These are phyloP conservation scores for Entamoeba dispar DNA, from an alignment of 208 protist species.

Conservation along the genomic window DNA sequence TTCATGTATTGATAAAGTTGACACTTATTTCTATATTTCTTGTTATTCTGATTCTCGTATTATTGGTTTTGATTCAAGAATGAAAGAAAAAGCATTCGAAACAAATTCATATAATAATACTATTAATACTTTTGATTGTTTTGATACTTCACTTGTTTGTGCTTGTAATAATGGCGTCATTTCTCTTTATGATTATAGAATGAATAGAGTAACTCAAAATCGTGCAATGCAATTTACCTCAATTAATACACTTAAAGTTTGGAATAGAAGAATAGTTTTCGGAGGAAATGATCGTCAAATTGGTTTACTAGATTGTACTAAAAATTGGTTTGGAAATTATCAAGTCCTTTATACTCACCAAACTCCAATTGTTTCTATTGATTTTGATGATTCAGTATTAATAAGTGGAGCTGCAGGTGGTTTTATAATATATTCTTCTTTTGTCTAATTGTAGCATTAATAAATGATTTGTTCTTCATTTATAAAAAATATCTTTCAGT, in stretches of 20 bases:
- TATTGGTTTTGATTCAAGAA: not conserved
- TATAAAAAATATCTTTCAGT: too few species aligned
- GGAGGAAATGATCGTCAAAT: not conserved
- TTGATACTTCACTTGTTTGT: not conserved
- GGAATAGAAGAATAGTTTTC: not conserved
- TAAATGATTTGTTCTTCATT: too few species aligned
- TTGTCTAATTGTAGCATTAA: too few species aligned
- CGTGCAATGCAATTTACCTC: not conserved
- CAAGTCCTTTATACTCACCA: not conserved
- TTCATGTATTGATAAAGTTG: not conserved
- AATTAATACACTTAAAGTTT: not conserved
- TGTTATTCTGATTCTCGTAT: not conserved
- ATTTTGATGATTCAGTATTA: not conserved
- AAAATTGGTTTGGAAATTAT: not conserved
- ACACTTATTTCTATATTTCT: not conserved
- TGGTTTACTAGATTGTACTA: not conserved
- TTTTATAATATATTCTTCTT: not conserved
- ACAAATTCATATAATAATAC: not conserved
- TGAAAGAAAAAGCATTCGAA: not conserved
- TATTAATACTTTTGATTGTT: not conserved
- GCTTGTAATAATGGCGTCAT: not conserved
- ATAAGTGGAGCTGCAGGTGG: not conserved
- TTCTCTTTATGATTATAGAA: not conserved
- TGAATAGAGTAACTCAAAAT: not conserved
- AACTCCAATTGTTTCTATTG: not conserved